These are phyloP conservation scores for Gymnopilus dilepis DNA, from an alignment of 768 basidiomycete species.

Conservation along the genomic window DNA sequence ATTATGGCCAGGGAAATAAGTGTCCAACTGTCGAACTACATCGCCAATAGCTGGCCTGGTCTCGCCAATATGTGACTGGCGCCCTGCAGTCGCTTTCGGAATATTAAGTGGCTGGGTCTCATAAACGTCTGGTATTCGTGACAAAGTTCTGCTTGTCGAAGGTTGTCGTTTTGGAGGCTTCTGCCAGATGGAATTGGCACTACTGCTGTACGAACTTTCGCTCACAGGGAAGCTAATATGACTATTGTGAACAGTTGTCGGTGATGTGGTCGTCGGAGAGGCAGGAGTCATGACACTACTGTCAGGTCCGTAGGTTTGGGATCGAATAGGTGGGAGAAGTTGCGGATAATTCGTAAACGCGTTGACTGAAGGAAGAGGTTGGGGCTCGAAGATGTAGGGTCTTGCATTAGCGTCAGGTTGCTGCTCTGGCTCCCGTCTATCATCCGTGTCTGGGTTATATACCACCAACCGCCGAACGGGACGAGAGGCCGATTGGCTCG, in stretches of 20 bases:
- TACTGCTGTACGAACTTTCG: constrained; percentile 13
- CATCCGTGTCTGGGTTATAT: constrained; percentile 22
- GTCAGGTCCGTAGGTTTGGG: background rate
- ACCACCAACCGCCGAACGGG: constrained; percentile 13
- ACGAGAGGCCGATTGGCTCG: constrained; percentile 11
- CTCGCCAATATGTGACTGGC: constrained; percentile 34
- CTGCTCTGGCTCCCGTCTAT: background rate
- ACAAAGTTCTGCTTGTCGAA: no score
- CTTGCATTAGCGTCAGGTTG: background rate
- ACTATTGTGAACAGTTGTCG: background rate
- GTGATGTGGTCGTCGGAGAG: background rate
- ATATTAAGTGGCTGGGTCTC: background rate
- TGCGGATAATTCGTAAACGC: background rate
- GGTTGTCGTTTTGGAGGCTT: constrained; percentile 5
- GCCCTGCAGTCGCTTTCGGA: background rate
- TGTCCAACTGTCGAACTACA: constrained; percentile 79
- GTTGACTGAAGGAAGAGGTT: constrained; percentile 31
- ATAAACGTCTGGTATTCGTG: no score
- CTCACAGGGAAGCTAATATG: constrained; percentile 11
- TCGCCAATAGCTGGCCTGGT: constrained; percentile 75
- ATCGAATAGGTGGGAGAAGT: background rate
- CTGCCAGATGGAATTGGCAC: constrained; percentile 16
- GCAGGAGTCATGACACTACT: background rate
- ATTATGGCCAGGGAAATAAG: constrained; percentile 89
- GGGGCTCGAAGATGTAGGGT: constrained; percentile 32